phyloP scores from a whole-genome alignment of 805 yeast genomes.

The Saccharomycopsis malanga region DNA sequence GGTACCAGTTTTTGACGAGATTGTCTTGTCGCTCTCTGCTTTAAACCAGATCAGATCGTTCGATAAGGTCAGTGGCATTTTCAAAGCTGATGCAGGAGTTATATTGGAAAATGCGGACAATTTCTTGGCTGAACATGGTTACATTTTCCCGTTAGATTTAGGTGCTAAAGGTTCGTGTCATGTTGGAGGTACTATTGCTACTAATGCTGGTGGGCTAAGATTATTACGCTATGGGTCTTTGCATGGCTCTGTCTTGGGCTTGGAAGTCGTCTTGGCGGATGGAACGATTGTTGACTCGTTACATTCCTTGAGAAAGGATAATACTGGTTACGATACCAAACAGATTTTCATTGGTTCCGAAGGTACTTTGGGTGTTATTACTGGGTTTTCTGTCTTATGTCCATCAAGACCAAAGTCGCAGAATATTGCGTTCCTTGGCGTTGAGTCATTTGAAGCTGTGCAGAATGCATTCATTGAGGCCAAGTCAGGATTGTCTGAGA shows the following conservation, averaged over 20 bases:
- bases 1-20: slow-evolving; percentile 86
- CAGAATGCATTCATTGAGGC: slow-evolving; percentile 76
- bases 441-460: slow-evolving; percentile 75
- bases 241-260: slow-evolving; percentile 86
- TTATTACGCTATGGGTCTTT: slow-evolving; percentile 82
- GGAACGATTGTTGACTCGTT: slow-evolving; percentile 70
- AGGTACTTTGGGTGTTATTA: slow-evolving; percentile 85
- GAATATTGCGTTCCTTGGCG: slow-evolving; percentile 84
- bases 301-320: slow-evolving; percentile 85
- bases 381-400: slow-evolving; percentile 84
- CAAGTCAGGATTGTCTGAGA: slow-evolving; percentile 70
- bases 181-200: slow-evolving; percentile 90
- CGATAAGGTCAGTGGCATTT: slow-evolving; percentile 74
- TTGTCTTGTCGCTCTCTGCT: slow-evolving; percentile 60
- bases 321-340: slow-evolving; percentile 90
- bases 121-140: slow-evolving; percentile 70
- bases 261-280: slow-evolving; percentile 88
- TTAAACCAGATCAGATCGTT: slow-evolving; percentile 77
- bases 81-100: slow-evolving; percentile 87
- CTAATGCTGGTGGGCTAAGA: slow-evolving; percentile 94
- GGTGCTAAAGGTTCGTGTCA: slow-evolving; percentile 98
- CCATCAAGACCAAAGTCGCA: slow-evolving; percentile 82
- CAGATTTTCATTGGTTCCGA: slow-evolving; percentile 92
- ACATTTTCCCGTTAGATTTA: slow-evolving; percentile 85
- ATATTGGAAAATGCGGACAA: slow-evolving; percentile 81